These are phyloP conservation scores for Rosa multiflora DNA, from an alignment of 306 rosid species.

Conservation along the genomic window DNA sequence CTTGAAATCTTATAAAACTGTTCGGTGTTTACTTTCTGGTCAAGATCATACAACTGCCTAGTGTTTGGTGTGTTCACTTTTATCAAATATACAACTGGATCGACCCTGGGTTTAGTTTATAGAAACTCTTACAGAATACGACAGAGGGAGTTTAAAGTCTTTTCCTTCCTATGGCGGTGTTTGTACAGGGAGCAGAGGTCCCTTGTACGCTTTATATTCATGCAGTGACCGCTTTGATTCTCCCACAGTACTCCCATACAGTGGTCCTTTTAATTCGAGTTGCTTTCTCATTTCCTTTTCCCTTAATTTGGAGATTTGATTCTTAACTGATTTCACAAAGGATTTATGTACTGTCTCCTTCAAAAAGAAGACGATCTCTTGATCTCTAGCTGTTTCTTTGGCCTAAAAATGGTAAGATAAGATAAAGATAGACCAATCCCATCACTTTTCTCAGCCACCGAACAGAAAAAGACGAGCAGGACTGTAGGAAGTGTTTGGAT, in stretches of 20 bases:
- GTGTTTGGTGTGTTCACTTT: constrained; percentile 14
- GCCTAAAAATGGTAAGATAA: not conserved
- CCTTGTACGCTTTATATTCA: not conserved
- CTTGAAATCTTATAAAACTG: constrained; percentile 7
- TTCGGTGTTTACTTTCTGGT: constrained; percentile 3
- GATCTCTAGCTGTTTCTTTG: not conserved
- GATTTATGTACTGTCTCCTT: not conserved
- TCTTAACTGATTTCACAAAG: not conserved
- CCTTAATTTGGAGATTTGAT: not conserved
- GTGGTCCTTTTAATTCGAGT: not conserved
- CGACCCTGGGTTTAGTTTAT: not conserved
- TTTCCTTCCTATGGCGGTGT: not conserved
- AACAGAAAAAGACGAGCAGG: not conserved
- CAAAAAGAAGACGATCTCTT: not conserved
- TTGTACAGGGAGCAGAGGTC: not conserved
- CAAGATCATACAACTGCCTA: constrained; percentile 4
- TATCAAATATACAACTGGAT: constrained; percentile 1
- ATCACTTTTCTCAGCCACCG: not conserved
- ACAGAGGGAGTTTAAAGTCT: not conserved
- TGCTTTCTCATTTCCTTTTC: not conserved
- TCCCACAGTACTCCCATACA: constrained; percentile 19
- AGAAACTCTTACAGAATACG: not conserved
- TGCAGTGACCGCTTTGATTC: constrained; percentile 16
- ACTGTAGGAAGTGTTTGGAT: constrained; percentile 4
- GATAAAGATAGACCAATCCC: not conserved